Base-by-base conservation (phyloP, 345 rosid species). In the Populus ilicifolia region DNA sequence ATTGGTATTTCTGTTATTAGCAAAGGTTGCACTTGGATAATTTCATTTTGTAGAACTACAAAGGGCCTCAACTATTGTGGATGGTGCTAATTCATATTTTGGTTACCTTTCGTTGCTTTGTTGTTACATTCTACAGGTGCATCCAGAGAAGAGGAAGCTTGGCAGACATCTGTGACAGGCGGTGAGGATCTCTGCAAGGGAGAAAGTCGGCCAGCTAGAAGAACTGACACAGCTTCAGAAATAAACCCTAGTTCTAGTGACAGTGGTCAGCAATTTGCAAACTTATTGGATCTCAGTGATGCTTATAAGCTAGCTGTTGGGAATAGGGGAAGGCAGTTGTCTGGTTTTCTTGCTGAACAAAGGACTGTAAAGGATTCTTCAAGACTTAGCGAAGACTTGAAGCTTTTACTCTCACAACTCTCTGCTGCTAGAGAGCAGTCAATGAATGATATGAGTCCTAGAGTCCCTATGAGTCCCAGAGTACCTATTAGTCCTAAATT, bases 241-340 rank as follows among this genome's bases (percentile, higher is more conserved):
- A 74, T 77, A 75, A 90, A 87, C 67, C 76, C 72, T 36, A 75
- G 64, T 75, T 82, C 85, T 29, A 79, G 77, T 41, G 89, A 86
- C 41, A 80, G 73, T 79, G 76, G 89, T 77, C 66, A 39, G 33
- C 88, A 80, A 80, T 72, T 23, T 3, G 63, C 85, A 69, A 91
- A 82, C 66, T 75, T 81, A 27, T 72, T 90, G 84, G 93, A 96
- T 80, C 97, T 93, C 64, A 81, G 91, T 4, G 98, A 90, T 80
- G 97, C 99, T 75, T 96, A 93, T 83, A 93, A 88, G 85, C 80
- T 87, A 69, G 91, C 92, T 62, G 86, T 89, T 63, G 87, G 90
- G 63, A 90, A 80, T 69, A 88, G 84, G 70, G 89, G 87, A 70
- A 89, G 88, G 61, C 92, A 89, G 10, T 79, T 86, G 67, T 84